These are phyloP conservation scores for Ganoderma meredithae DNA, from an alignment of 1,284 basidiomycete species.

Conservation along the genomic window DNA sequence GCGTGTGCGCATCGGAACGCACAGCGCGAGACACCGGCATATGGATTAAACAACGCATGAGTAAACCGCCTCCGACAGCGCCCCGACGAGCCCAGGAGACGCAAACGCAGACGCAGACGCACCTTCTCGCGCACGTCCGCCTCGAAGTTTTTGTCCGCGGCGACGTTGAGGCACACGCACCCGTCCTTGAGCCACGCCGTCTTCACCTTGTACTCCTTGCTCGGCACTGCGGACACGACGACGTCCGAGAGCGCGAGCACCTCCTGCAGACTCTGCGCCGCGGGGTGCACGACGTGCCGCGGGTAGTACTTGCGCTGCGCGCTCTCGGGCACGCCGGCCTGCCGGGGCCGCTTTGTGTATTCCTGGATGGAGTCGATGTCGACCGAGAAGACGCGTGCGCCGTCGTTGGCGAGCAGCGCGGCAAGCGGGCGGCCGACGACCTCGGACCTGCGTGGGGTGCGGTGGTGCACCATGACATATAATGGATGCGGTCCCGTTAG, in stretches of 20 bases:
- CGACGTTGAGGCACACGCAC: conserved; percentile 92
- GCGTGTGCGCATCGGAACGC: neutral
- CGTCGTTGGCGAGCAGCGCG: conserved; percentile 94
- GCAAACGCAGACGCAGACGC: too few species aligned
- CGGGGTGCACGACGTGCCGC: conserved; percentile 83
- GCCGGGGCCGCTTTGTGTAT: conserved; percentile 87
- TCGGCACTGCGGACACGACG: conserved; percentile 91
- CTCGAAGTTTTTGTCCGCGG: conserved; percentile 97
- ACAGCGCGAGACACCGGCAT: neutral
- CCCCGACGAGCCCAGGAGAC: too few species aligned
- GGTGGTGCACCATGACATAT: neutral
- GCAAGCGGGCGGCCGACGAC: conserved; percentile 96
- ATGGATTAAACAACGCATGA: neutral
- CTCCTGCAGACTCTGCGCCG: conserved; percentile 72
- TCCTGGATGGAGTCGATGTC: conserved; percentile 96
- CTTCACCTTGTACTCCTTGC: conserved; percentile 87
- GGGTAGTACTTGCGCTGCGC: conserved; percentile 71
- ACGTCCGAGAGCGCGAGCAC: conserved; percentile 87
- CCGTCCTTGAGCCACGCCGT: conserved; percentile 93
- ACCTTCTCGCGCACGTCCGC: conserved; percentile 92
- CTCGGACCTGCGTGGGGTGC: conserved; percentile 75
- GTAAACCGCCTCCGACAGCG: neutral
- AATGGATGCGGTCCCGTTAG: neutral
- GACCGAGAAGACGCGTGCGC: conserved; percentile 92
- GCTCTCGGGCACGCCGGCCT: conserved; percentile 40